Percentiles rank a stretch among this genome's conserved stretches.
phyloP scores from a whole-genome alignment of 164 flowering plant genomes.

The Sextonia rubra region DNA sequence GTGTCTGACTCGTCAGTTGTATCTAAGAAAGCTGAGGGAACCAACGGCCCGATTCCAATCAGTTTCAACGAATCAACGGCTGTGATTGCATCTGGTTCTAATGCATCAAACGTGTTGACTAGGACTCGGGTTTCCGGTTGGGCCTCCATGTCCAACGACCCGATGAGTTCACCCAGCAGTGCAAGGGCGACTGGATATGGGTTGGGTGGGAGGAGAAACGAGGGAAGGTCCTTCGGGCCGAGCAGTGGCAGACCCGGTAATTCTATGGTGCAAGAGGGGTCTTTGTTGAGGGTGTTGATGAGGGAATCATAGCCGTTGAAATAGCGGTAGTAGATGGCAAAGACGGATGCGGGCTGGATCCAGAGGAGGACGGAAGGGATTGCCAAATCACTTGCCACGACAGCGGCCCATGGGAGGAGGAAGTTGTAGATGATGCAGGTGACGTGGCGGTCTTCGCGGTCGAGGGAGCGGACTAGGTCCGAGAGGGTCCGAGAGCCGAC shows the following conservation, averaged over 20 bases:
- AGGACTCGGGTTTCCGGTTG: conserved; percentile 18
- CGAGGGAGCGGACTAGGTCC: conserved; percentile 1
- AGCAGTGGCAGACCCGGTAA: conserved; percentile 37
- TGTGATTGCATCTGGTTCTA: conserved; percentile 41
- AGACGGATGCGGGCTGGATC: conserved; percentile 32
- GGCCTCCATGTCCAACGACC: conserved; percentile 27
- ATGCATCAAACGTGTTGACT: conserved; percentile 46
- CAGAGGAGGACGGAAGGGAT: conserved; percentile 31
- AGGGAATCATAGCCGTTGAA: conserved; percentile 14
- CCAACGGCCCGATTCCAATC: conserved; percentile 49
- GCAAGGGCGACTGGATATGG: background rate
- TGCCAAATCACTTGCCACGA: conserved; percentile 24
- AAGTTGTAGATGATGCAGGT: conserved; percentile 30
- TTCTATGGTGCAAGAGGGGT: background rate
- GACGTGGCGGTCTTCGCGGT: conserved; percentile 12
- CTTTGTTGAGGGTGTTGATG: conserved; percentile 10
- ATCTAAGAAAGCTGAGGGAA: conserved; percentile 44
- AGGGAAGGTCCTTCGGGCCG: conserved; percentile 26
- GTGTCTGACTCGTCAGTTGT: conserved; percentile 23
- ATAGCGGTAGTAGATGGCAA: conserved; percentile 27
- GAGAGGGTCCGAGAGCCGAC: conserved; percentile 17
- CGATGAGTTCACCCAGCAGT: conserved; percentile 26
- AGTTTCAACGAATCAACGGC: conserved; percentile 19
- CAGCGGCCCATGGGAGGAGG: conserved; percentile 33
- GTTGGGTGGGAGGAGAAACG: conserved; percentile 17